These are phyloP conservation scores for Phytophthora melonis DNA, from an alignment of 352 stramenopile genomes.

Conservation along the genomic window DNA sequence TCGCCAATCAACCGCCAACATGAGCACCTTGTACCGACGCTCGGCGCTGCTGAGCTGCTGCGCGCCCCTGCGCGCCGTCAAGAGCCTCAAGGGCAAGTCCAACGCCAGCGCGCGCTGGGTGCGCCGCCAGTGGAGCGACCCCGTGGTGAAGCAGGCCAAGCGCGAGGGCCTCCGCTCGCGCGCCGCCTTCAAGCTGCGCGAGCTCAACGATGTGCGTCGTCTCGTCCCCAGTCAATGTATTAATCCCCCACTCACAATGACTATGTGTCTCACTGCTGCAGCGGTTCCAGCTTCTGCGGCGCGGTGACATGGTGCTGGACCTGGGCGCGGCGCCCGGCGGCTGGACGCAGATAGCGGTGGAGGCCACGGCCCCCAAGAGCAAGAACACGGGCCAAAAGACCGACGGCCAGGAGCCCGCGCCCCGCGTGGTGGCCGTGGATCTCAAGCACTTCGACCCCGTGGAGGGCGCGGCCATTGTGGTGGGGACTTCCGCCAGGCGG, in stretches of 20 bases:
- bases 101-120: conserved; percentile 88
- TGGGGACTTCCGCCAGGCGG: conserved; percentile 83
- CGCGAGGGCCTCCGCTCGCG: conserved; percentile 82
- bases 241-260: no score
- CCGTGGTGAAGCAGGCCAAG: conserved; percentile 87
- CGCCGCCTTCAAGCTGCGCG: conserved; percentile 84
- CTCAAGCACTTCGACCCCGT: conserved; percentile 77
- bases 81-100: conserved; percentile 87
- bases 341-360: conserved; percentile 87
- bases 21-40: not conserved
- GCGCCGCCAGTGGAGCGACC: conserved; percentile 85
- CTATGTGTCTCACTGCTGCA: conserved; percentile 3
- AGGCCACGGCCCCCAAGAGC: conserved; percentile 44
- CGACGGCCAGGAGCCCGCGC: conserved; percentile 12
- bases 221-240: no score
- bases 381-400: not conserved
- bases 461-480: conserved; percentile 69
- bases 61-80: conserved; percentile 52
- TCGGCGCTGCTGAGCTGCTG: conserved; percentile 3
- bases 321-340: conserved; percentile 85
- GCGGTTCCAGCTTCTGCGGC: conserved; percentile 61
- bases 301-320: conserved; percentile 81
- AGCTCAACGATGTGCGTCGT: conserved; percentile 72
- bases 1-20: not conserved
- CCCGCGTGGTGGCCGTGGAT: conserved; percentile 79